Evolutionary conservation across 768 basidiomycete genomes (phyloP).

Genomic region (Imleria badia): DNA sequence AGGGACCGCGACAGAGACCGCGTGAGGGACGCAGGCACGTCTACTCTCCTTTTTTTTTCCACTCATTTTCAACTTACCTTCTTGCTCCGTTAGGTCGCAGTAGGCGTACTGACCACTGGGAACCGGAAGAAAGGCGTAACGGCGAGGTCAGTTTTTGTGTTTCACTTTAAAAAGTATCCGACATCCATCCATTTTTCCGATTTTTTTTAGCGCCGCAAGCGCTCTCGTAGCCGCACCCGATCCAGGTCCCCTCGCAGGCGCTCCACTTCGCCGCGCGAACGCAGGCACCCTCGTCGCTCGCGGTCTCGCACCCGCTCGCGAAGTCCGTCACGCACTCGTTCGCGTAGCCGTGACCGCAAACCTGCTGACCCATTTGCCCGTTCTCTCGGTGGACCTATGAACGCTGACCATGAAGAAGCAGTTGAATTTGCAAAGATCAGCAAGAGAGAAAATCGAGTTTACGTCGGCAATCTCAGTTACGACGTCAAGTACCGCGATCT

Average conservation of each 20-base stretch:
- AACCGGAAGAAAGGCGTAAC: conserved; percentile 74
- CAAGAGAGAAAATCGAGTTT: conserved; percentile 98
- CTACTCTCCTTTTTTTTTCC: neutral
- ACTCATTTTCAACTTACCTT: neutral
- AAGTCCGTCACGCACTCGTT: conserved; percentile 48
- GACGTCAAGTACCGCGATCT: conserved; percentile 98
- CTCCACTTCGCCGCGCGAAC: conserved; percentile 58
- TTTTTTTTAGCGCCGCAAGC: conserved; percentile 57
- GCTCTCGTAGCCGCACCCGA: conserved; percentile 63
- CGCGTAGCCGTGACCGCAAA: conserved; percentile 59
- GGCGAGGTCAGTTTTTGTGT: conserved; percentile 54
- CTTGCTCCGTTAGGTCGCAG: conserved; percentile 41
- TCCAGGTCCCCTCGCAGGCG: conserved; percentile 69
- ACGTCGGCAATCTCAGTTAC: conserved; percentile 98
- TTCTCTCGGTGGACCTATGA: conserved; percentile 86
- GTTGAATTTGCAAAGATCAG: conserved; percentile 93
- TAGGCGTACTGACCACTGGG: conserved; percentile 72
- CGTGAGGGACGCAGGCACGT: conserved; percentile 58
- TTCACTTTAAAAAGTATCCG: neutral
- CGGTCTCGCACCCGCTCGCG: conserved; percentile 64
- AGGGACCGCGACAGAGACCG: conserved; percentile 43
- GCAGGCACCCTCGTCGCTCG: conserved; percentile 57
- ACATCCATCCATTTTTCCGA: neutral
- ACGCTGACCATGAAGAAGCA: conserved; percentile 90
- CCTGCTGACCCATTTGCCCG: conserved; percentile 66